Percentiles rank a stretch among this genome's conserved stretches.
phyloP scores from a whole-genome alignment of 371 early-diverging fungal genomes.

The Syncephalis plumigaleata region DNA sequence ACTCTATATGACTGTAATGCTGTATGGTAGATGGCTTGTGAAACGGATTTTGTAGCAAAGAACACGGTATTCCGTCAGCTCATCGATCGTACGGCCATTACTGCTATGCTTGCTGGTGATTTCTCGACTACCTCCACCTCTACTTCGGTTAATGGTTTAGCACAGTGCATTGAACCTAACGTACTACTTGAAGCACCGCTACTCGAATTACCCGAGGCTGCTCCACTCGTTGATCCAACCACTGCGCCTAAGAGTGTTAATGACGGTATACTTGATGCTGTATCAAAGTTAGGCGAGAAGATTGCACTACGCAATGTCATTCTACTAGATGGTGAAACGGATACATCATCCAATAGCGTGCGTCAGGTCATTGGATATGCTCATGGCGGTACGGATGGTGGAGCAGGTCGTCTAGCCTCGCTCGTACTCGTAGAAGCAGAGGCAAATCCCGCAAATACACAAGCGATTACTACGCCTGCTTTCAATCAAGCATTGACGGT shows the following conservation, averaged over 20 bases:
- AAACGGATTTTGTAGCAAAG: slow-evolving; percentile 89
- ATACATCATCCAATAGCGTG: background rate
- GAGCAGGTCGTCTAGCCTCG: slow-evolving; percentile 50
- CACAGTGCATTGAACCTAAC: slow-evolving; percentile 7
- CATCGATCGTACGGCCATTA: slow-evolving; percentile 48
- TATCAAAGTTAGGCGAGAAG: slow-evolving; percentile 81
- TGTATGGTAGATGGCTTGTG: slow-evolving; percentile 79
- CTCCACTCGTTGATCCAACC: slow-evolving; percentile 10
- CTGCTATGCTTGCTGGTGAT: slow-evolving; percentile 31
- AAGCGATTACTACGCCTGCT: slow-evolving; percentile 1
- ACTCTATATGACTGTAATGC: too few relatives aligned
- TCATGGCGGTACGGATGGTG: slow-evolving; percentile 46
- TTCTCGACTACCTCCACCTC: slow-evolving; percentile 5
- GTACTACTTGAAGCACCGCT: slow-evolving; percentile 18
- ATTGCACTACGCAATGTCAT: slow-evolving; percentile 59
- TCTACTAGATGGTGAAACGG: slow-evolving; percentile 10
- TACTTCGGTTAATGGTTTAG: slow-evolving; percentile 17
- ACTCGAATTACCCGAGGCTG: slow-evolving; percentile 28
- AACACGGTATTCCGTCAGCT: slow-evolving; percentile 62
- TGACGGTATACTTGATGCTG: slow-evolving; percentile 43
- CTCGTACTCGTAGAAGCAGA: slow-evolving; percentile 20
- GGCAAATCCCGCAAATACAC: slow-evolving; percentile 16
- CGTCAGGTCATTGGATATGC: slow-evolving; percentile 34
- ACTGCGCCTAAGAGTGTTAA: slow-evolving; percentile 13
- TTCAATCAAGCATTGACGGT: too few relatives aligned